Base-by-base conservation (phyloP, 305 asterid species). In the Solanum chacoense region DNA sequence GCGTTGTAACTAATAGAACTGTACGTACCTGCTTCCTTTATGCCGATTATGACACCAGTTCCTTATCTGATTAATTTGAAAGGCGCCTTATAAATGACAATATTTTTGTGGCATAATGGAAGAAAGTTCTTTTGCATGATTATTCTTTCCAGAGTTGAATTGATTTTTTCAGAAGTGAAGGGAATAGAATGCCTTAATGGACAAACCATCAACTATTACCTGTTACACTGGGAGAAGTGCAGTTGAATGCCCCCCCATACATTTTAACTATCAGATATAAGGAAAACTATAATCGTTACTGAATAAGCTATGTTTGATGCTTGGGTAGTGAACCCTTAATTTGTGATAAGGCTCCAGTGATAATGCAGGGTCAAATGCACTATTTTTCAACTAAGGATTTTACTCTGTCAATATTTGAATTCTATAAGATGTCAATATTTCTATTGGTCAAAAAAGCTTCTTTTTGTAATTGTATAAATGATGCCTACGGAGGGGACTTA, bases 1-100 rank as follows among this genome's bases (percentile, higher is more conserved):
- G 98, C 81, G 89, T 96, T 91, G 99, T 94, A 92, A 95, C 99
- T 90, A 97, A 98, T 93, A 95, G 92, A 95, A 98, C 99, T 87
- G 99, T 97, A 97, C 88, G 99, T 91, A 92, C 88, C 93, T 67
- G 45, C 91, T 92, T 91, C 93, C 92, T 84, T 31, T 85, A 36
- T 89, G 31, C 77, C 78, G 80, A 88, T 87, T 65, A 73, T 89
- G 88, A 90, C 42, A 81, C 74, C 81, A 88, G 90, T 67, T 59
- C 76, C 3, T 55, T 75, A 40, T 35, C 34, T 74, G 37, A 40
- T 24, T 55, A 40, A 37, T 38, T 26, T 79, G 24, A 14, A 40
- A 79, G 67, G 40, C 36, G 8, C 36, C 36, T 79, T 40, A 79
- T 40, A 40, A 36, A 79, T 79, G 35, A 26, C 67, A 37, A n/a